Evolutionary conservation across 2,329 filamentous ascomycete genomes (phyloP).

Genomic region (Acephala macrosclerotiorum): DNA sequence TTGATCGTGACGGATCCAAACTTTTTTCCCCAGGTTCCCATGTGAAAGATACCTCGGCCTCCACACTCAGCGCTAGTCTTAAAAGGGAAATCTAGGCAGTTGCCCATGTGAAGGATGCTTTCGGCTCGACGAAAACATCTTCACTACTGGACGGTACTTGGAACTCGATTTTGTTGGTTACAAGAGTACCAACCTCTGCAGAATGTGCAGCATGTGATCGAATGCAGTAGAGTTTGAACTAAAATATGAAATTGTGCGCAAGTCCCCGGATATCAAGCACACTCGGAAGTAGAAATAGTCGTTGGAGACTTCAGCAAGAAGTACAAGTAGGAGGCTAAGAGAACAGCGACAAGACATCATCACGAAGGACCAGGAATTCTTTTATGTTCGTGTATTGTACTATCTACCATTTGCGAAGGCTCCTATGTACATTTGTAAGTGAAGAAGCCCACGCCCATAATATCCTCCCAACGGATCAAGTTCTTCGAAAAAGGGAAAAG

Average conservation of each 20-base stretch:
- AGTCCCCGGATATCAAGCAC: too few species aligned
- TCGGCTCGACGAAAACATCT: background rate
- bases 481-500: too few species aligned
- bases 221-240: too few species aligned
- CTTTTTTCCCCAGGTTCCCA: background rate
- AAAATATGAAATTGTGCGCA: too few species aligned
- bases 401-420: background rate
- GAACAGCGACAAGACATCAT: too few species aligned
- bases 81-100: background rate
- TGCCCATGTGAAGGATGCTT: slow-evolving; percentile 5
- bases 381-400: slow-evolving; percentile 6
- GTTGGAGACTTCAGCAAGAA: slow-evolving; percentile 4
- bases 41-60: slow-evolving; percentile 8
- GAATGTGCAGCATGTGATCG: too few species aligned
- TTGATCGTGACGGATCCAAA: background rate
- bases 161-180: too few species aligned
- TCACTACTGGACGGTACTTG: background rate
- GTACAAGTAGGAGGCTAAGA: too few species aligned
- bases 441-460: background rate
- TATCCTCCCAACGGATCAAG: background rate
- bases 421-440: background rate
- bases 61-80: slow-evolving; percentile 3
- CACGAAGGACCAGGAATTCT: background rate
- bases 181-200: too few species aligned
- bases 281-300: too few species aligned